Percentiles rank a stretch among this genome's conserved stretches.
Conservation (phyloP, 2,329 filamentous ascomycete genomes). For the Harringtonia lauricola region DNA sequence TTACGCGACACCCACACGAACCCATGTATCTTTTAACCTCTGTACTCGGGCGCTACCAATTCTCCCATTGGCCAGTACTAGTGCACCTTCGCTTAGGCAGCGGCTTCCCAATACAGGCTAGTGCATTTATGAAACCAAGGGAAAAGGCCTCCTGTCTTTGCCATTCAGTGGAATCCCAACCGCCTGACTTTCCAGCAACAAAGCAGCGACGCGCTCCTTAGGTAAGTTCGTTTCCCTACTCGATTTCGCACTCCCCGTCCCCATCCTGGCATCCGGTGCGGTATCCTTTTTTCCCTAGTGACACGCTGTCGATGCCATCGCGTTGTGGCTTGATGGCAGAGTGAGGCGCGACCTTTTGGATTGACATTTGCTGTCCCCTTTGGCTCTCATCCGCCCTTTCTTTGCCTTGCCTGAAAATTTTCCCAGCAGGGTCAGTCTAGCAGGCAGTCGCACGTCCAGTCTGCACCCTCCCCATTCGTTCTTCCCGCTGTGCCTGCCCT, state of each 20-base stretch:
- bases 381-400: neutral
- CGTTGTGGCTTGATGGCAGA: constrained; percentile 14
- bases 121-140: constrained; percentile 7
- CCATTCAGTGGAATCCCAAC: constrained; percentile 8
- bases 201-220: constrained; percentile 16
- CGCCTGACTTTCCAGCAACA: constrained; percentile 9
- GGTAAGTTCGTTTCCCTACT: constrained; percentile 21
- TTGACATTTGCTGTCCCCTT: constrained; percentile 1
- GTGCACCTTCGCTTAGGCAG: constrained; percentile 4
- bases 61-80: constrained; percentile 3
- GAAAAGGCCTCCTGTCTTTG: constrained; percentile 1
- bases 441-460: neutral
- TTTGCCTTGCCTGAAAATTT: neutral
- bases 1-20: too few species aligned
- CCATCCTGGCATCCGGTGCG: constrained; percentile 14
- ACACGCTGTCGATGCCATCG: constrained; percentile 14
- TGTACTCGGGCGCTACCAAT: constrained; percentile 2
- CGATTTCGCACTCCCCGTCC: constrained; percentile 15
- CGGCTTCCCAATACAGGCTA: neutral
- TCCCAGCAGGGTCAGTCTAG: neutral
- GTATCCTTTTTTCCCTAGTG: constrained; percentile 15
- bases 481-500: neutral
- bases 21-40: too few species aligned
- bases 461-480: constrained; percentile 10
- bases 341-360: constrained; percentile 11